These are phyloP conservation scores for Rhodamnia rubescens DNA, from an alignment of 345 rosid species.

Conservation along the genomic window DNA sequence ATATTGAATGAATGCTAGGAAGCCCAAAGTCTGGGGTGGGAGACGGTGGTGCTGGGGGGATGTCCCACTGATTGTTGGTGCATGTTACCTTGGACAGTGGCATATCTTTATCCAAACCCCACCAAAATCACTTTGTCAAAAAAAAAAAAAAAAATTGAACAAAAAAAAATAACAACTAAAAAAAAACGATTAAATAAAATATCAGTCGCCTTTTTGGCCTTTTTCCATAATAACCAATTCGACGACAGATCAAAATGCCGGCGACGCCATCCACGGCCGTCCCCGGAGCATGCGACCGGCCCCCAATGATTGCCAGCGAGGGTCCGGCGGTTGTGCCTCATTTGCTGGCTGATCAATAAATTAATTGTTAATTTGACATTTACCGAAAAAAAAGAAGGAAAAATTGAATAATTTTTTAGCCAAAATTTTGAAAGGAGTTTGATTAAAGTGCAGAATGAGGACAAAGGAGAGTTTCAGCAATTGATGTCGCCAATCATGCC, in stretches of 20 bases:
- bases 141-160: neutral
- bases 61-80: neutral
- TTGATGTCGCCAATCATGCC: slow-evolving; percentile 13
- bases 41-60: neutral
- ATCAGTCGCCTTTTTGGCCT: neutral
- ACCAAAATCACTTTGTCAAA: neutral
- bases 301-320: neutral
- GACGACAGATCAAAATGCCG: neutral
- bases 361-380: neutral
- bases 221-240: neutral
- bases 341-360: neutral
- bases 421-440: neutral
- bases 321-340: slow-evolving; percentile 1
- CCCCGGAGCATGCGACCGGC: slow-evolving; percentile 15
- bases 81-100: slow-evolving; percentile 1
- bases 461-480: neutral
- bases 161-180: neutral
- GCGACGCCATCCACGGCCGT: neutral
- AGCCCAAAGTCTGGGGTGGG: neutral
- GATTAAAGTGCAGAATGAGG: neutral
- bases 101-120: slow-evolving; percentile 1
- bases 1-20: neutral
- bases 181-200: neutral
- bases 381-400: neutral
- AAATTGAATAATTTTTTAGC: neutral